Conservation (phyloP, 805 yeast genomes). For the Candida methanosorbosa region DNA sequence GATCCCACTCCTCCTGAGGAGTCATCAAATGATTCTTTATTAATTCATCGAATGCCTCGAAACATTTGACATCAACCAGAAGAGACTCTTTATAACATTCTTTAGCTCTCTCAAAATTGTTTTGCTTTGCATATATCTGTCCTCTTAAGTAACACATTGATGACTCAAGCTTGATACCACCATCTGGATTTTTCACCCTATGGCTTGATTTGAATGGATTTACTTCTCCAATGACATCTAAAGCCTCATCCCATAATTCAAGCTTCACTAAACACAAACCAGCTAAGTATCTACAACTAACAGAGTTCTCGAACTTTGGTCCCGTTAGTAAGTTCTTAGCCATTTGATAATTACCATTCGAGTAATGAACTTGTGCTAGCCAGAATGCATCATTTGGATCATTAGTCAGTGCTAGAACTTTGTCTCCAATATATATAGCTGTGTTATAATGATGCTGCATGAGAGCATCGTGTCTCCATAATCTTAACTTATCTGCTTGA, state of each 20-base stretch:
- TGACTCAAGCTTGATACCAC: slow-evolving; percentile 81
- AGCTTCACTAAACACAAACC: slow-evolving; percentile 66
- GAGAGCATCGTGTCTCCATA: slow-evolving; percentile 91
- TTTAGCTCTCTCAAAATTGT: slow-evolving; percentile 78
- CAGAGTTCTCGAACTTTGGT: slow-evolving; percentile 47
- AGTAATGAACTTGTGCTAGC: slow-evolving; percentile 85
- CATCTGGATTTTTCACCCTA: slow-evolving; percentile 45
- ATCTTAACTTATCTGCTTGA: slow-evolving; percentile 75
- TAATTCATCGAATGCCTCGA: slow-evolving; percentile 82
- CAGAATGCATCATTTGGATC: slow-evolving; percentile 95
- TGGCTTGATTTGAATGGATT: slow-evolving; percentile 53
- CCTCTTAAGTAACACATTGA: slow-evolving; percentile 85
- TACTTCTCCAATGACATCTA: slow-evolving; percentile 74
- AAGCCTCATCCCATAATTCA: slow-evolving; percentile 80
- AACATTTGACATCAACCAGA: slow-evolving; percentile 81
- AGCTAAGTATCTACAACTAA: slow-evolving; percentile 74
- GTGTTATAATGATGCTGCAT: slow-evolving; percentile 88
- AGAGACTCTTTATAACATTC: slow-evolving; percentile 84
- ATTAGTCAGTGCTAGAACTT: slow-evolving; percentile 70
- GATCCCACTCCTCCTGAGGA: slow-evolving; percentile 83
- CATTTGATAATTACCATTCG: slow-evolving; percentile 66
- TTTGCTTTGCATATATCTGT: slow-evolving; percentile 69
- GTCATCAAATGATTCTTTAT: slow-evolving; percentile 64
- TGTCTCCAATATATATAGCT: slow-evolving; percentile 89
- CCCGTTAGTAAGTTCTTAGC: slow-evolving; percentile 65